Conservation (phyloP, 352 stramenopile genomes). For the Phytophthora nicotianae region DNA sequence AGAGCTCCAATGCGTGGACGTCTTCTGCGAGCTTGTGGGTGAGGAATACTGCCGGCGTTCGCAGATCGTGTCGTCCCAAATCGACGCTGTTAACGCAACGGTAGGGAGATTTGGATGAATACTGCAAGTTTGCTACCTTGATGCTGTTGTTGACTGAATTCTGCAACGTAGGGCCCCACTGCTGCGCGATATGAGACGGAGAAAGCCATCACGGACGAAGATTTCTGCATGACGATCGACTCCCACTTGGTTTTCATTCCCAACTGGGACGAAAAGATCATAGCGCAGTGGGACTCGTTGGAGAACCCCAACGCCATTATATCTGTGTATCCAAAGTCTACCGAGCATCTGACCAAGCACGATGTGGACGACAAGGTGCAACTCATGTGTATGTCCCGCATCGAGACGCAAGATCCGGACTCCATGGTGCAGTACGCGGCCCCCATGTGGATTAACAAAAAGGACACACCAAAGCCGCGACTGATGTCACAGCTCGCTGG, state of each 20-base stretch:
- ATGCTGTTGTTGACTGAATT: slow-evolving; percentile 10
- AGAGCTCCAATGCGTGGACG: slow-evolving; percentile 67
- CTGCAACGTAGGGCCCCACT: slow-evolving; percentile 58
- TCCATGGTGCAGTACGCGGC: slow-evolving; percentile 82
- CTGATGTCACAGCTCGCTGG: slow-evolving; percentile 82
- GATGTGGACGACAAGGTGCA: slow-evolving; percentile 66
- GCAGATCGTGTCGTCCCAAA: slow-evolving; percentile 73
- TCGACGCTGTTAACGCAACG: slow-evolving; percentile 71
- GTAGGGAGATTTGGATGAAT: slow-evolving; percentile 26
- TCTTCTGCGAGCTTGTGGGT: slow-evolving; percentile 72
- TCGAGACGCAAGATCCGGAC: slow-evolving; percentile 71
- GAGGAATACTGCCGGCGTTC: slow-evolving; percentile 57
- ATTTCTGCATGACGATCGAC: slow-evolving; percentile 85
- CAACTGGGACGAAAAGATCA: slow-evolving; percentile 79
- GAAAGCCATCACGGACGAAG: slow-evolving; percentile 75
- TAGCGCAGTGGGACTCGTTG: slow-evolving; percentile 70
- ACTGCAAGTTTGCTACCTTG: neutral
- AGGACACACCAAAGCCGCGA: slow-evolving; percentile 65
- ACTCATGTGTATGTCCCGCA: slow-evolving; percentile 80
- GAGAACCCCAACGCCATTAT: slow-evolving; percentile 81
- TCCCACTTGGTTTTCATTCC: slow-evolving; percentile 81
- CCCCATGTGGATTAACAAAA: slow-evolving; percentile 73
- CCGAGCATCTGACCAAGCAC: slow-evolving; percentile 56
- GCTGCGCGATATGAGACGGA: slow-evolving; percentile 76
- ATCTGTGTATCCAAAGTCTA: slow-evolving; percentile 83